Conservation (phyloP, 106 monocot species). For the Acanthochlamys bracteata region DNA sequence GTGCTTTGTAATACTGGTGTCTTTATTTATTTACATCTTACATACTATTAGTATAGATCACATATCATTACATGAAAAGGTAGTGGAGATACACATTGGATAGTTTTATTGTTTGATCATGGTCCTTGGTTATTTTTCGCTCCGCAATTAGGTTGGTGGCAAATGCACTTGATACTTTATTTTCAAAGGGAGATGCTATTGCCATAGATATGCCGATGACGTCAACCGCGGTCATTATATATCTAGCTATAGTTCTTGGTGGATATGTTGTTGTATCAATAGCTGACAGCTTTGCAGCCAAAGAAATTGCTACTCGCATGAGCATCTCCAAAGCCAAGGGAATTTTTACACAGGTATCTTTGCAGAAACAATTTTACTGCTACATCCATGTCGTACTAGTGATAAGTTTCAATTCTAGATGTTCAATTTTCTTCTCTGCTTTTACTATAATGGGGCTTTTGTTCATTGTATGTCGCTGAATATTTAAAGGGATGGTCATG, state of each 20-base stretch:
- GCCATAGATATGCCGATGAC: conserved; percentile 99
- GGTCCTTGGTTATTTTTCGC: too few species aligned
- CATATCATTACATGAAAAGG: too few species aligned
- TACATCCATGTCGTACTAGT: too few species aligned
- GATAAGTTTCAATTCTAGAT: too few species aligned
- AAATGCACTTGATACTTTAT: conserved; percentile 64
- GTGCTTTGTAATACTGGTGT: conserved; percentile 9
- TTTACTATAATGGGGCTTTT: too few species aligned
- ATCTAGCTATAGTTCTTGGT: conserved; percentile 73
- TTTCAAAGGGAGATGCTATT: conserved; percentile 79
- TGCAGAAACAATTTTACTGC: neutral
- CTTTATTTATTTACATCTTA: neutral
- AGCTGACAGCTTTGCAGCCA: conserved; percentile 87
- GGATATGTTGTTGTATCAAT: conserved; percentile 93
- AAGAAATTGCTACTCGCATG: conserved; percentile 78
- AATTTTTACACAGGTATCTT: conserved; percentile 86
- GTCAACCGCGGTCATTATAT: conserved; percentile 78
- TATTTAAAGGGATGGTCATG: too few species aligned
- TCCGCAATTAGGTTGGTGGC: conserved; percentile 58
- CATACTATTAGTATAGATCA: too few species aligned
- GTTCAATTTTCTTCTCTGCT: too few species aligned
- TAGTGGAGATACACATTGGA: too few species aligned
- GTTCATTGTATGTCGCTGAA: too few species aligned
- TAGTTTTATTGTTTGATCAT: too few species aligned
- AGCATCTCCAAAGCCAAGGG: conserved; percentile 72